Evolutionary conservation across 2,329 filamentous ascomycete genomes (phyloP), one percentile per base, ranked within the genome.

Genomic region (Cytospora mali): DNA sequence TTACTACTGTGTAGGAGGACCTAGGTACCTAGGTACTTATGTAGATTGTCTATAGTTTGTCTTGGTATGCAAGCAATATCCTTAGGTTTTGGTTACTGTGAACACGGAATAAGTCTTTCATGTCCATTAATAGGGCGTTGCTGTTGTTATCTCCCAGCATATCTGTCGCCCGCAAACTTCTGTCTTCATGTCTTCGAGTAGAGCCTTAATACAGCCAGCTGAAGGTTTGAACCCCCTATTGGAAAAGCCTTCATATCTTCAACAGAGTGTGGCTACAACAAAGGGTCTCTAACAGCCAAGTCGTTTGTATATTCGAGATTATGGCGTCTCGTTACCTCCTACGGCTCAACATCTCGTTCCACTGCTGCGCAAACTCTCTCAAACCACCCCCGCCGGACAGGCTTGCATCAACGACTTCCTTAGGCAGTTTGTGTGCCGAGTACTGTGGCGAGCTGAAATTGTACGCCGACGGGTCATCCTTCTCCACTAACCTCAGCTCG

Each of bases 361-460:
- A 94, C 71, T 88, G 84, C 68, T 83, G 82, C 65, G 90, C 86
- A 77, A 95, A 93, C 75, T 96, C 93, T 65, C 88, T 83, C 78
- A 98, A 83, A 0, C 89, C 90, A 3, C 90, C 91, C 61, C 91
- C 86, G 4, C 90, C 90, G 1, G 83, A 83, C 68, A 84, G 70
- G 68, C 86, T 84, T 23, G 87, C 88, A 68, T 89, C 86, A 3
- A 97, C 93, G 2, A 98, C 92, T 69, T 99, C 95, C 74, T 89
- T 93, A 0, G 95, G 95, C 69, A 99, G 78, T 76, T 98, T 99
- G 73, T 98, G 94, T 3, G 95, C 94, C 66, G 93, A 97, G 75
- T 96, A 98, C 71, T 94, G 91, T 1, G 92, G 86, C 5, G 91
- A 90, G 67, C 85, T 88, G 73, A 97, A 96, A 69, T 90, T 90